Evolutionary conservation across 495 filamentous ascomycete genomes (phyloP).

Genomic region (Poronia punctata): DNA sequence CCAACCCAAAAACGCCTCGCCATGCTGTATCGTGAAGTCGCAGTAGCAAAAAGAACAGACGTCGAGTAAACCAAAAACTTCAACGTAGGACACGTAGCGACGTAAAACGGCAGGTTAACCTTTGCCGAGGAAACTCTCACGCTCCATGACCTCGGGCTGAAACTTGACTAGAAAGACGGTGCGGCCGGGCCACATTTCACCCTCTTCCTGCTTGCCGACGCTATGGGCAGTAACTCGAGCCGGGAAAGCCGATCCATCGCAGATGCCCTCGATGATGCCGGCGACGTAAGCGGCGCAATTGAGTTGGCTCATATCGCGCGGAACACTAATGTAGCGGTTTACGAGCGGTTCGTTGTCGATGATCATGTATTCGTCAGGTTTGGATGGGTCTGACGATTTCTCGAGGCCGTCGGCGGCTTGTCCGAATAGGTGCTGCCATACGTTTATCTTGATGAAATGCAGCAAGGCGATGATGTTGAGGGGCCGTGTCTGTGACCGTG

Average conservation of each 20-base stretch:
- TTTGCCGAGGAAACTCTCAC: constrained; percentile 62
- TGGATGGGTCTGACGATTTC: constrained; percentile 69
- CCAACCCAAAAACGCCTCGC: constrained; percentile 20
- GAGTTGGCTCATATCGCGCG: constrained; percentile 88
- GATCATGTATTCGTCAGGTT: constrained; percentile 95
- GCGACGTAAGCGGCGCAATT: constrained; percentile 96
- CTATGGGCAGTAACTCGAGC: constrained; percentile 89
- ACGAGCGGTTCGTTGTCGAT: constrained; percentile 94
- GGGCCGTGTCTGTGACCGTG: constrained; percentile 64
- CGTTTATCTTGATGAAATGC: constrained; percentile 82
- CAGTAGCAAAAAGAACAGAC: neutral
- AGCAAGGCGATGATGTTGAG: constrained; percentile 86
- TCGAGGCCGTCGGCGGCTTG: constrained; percentile 88
- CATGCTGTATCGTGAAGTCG: constrained; percentile 16
- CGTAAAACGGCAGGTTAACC: constrained; percentile 11
- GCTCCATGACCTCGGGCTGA: constrained; percentile 76
- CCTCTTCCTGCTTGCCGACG: constrained; percentile 63
- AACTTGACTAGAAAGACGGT: constrained; percentile 95
- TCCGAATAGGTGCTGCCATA: constrained; percentile 88
- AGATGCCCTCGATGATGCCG: constrained; percentile 90
- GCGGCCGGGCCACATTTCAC: constrained; percentile 86
- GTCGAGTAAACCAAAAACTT: too few species aligned
- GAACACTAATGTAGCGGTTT: constrained; percentile 86
- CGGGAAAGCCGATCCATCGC: constrained; percentile 84
- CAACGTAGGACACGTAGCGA: constrained; percentile 1